These are phyloP conservation scores for Thalassia testudinum DNA, from an alignment of 116 monocot species.

Conservation along the genomic window DNA sequence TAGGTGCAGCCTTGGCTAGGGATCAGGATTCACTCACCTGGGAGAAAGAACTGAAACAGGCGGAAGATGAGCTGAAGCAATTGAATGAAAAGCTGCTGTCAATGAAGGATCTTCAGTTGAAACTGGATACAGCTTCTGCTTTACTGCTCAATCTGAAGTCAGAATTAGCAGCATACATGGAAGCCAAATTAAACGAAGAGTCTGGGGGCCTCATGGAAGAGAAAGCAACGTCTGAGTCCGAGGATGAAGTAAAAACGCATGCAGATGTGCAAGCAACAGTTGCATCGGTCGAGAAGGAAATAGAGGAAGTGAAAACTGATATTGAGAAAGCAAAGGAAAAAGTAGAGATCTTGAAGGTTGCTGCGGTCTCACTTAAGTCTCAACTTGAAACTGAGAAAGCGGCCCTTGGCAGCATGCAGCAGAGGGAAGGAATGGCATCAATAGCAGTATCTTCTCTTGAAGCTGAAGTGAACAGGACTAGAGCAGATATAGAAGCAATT, in stretches of 20 bases:
- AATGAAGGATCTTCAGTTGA: conserved; percentile 48
- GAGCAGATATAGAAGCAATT: conserved; percentile 26
- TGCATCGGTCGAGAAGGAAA: conserved; percentile 28
- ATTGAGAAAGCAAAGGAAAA: conserved; percentile 55
- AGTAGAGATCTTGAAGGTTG: conserved; percentile 17
- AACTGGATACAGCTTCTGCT: conserved; percentile 29
- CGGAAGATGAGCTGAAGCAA: conserved; percentile 38
- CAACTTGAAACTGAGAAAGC: conserved; percentile 49
- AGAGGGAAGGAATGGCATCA: conserved; percentile 50
- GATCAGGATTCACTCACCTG: conserved; percentile 52
- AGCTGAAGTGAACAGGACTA: conserved; percentile 36
- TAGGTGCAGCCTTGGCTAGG: conserved; percentile 43
- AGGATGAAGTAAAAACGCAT: conserved; percentile 5
- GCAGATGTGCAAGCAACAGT: conserved; percentile 5
- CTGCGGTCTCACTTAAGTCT: conserved; percentile 34
- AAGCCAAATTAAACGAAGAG: conserved; percentile 32
- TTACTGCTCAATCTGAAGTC: conserved; percentile 28
- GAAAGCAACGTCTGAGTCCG: not conserved
- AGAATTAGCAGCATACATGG: conserved; percentile 41
- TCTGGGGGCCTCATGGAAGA: conserved; percentile 4
- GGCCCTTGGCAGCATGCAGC: conserved; percentile 23
- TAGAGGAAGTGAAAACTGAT: conserved; percentile 36
- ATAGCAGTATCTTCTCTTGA: conserved; percentile 48
- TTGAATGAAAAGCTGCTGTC: conserved; percentile 26
- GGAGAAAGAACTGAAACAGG: conserved; percentile 62